Percentiles rank a stretch among this genome's conserved stretches.
phyloP scores from a whole-genome alignment of 805 yeast genomes.

The Lipomyces sp. region DNA sequence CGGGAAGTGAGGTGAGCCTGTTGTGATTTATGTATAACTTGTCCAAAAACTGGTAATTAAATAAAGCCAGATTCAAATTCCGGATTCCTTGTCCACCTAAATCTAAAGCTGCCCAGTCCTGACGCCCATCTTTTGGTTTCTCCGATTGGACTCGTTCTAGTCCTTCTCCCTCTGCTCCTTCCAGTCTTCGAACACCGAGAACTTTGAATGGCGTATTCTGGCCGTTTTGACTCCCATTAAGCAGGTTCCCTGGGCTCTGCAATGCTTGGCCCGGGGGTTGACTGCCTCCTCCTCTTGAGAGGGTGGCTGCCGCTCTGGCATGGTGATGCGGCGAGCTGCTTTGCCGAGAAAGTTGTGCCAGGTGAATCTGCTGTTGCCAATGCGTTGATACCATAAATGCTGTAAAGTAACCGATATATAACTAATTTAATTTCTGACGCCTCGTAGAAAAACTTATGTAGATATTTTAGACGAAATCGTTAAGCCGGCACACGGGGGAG shows the following conservation, averaged over 20 bases:
- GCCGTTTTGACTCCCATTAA: conserved; percentile 33
- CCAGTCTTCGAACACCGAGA: conserved; percentile 10
- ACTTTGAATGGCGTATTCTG: conserved; percentile 36
- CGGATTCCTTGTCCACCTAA: conserved; percentile 85
- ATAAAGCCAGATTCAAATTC: conserved; percentile 70
- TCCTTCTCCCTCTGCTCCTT: conserved; percentile 45
- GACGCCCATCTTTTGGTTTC: conserved; percentile 23
- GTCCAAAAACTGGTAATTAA: conserved; percentile 82
- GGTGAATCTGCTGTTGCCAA: conserved; percentile 82
- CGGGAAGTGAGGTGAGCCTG: conserved; percentile 69
- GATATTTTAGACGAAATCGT: not conserved
- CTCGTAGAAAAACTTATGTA: not conserved
- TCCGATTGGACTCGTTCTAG: conserved; percentile 22
- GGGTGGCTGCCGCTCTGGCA: conserved; percentile 80
- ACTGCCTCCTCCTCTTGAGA: conserved; percentile 54
- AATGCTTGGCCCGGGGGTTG: conserved; percentile 25
- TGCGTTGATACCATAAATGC: conserved; percentile 27
- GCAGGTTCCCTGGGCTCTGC: conserved; percentile 37
- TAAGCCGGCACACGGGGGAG: not conserved
- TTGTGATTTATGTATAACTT: conserved; percentile 88
- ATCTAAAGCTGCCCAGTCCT: conserved; percentile 86
- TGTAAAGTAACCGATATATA: not conserved
- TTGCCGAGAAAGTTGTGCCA: conserved; percentile 71
- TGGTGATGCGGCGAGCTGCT: conserved; percentile 75
- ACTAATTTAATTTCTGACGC: not conserved